These are phyloP conservation scores for Metschnikowia anglica DNA, from an alignment of 805 yeast genomes.

Conservation along the genomic window DNA sequence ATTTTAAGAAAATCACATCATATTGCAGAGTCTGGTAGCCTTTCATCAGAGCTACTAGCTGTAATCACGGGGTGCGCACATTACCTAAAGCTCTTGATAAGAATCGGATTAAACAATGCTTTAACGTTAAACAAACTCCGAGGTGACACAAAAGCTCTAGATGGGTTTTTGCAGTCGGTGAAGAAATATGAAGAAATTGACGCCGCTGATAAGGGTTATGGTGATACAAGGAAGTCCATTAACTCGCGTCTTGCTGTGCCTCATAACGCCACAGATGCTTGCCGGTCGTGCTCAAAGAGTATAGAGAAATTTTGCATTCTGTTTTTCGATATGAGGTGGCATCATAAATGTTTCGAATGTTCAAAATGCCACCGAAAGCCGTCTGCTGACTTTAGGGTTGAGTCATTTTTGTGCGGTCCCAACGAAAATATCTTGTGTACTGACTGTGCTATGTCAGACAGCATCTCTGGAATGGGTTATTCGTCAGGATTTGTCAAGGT, in stretches of 20 bases:
- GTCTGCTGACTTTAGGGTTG: slow-evolving; percentile 14
- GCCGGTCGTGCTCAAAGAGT: slow-evolving; percentile 67
- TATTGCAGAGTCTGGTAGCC: slow-evolving; percentile 38
- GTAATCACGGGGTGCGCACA: slow-evolving; percentile 91
- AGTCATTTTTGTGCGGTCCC: slow-evolving; percentile 18
- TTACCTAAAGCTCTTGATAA: slow-evolving; percentile 77
- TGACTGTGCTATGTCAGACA: slow-evolving; percentile 53
- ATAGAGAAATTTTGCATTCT: slow-evolving; percentile 82
- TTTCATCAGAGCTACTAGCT: slow-evolving; percentile 68
- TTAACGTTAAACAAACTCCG: slow-evolving; percentile 61
- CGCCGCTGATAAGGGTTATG: slow-evolving; percentile 10
- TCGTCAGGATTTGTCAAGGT: slow-evolving; percentile 56
- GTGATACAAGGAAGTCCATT: slow-evolving; percentile 12
- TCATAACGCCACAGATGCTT: slow-evolving; percentile 68
- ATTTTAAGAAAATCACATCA: slow-evolving; percentile 62
- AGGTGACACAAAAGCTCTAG: slow-evolving; percentile 60
- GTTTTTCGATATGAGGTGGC: slow-evolving; percentile 74
- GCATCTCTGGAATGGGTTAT: slow-evolving; percentile 30
- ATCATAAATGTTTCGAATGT: slow-evolving; percentile 70
- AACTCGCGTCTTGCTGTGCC: slow-evolving; percentile 45
- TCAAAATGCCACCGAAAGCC: slow-evolving; percentile 48
- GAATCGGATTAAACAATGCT: slow-evolving; percentile 77
- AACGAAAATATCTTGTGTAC: slow-evolving; percentile 50
- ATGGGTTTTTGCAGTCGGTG: slow-evolving; percentile 57
- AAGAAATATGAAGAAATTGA: slow-evolving; percentile 32